Percentiles rank a stretch among this genome's conserved stretches.
phyloP scores from a whole-genome alignment of 352 stramenopile genomes.

The Saprolegnia parasitica region DNA sequence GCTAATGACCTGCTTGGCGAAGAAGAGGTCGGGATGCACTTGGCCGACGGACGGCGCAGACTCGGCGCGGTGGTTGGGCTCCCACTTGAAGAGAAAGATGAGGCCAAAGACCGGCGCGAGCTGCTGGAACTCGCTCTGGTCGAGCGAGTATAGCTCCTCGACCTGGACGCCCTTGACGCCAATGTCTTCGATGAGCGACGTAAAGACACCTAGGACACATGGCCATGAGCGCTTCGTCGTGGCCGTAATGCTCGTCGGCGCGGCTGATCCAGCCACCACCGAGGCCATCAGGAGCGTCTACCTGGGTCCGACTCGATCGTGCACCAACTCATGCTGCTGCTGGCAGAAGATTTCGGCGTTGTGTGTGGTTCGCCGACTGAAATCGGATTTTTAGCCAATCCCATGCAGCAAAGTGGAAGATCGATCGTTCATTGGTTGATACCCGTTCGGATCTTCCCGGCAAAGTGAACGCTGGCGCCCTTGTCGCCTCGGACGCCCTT shows the following conservation, averaged over 20 bases:
- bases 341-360: neutral
- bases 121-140: constrained; percentile 75
- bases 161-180: constrained; percentile 91
- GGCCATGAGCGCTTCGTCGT: neutral
- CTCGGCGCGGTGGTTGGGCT: constrained; percentile 38
- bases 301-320: constrained; percentile 77
- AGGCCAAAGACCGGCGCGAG: constrained; percentile 86
- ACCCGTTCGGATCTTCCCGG: too few relatives aligned
- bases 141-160: constrained; percentile 91
- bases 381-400: constrained; percentile 13
- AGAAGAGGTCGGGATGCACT: constrained; percentile 78
- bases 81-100: constrained; percentile 97
- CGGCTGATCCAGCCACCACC: too few relatives aligned
- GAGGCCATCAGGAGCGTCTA: constrained; percentile 29
- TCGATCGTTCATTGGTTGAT: neutral
- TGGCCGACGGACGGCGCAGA: constrained; percentile 31
- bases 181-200: constrained; percentile 90
- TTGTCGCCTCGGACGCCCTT: too few relatives aligned
- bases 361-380: neutral
- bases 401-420: neutral
- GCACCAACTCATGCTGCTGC: constrained; percentile 19
- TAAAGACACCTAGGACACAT: constrained; percentile 68
- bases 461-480: too few relatives aligned
- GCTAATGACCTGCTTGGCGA: constrained; percentile 93
- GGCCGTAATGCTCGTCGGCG: too few relatives aligned